Evolutionary conservation across 1,284 basidiomycete species (phyloP).

Genomic region (Mycosarcoma maydis): DNA sequence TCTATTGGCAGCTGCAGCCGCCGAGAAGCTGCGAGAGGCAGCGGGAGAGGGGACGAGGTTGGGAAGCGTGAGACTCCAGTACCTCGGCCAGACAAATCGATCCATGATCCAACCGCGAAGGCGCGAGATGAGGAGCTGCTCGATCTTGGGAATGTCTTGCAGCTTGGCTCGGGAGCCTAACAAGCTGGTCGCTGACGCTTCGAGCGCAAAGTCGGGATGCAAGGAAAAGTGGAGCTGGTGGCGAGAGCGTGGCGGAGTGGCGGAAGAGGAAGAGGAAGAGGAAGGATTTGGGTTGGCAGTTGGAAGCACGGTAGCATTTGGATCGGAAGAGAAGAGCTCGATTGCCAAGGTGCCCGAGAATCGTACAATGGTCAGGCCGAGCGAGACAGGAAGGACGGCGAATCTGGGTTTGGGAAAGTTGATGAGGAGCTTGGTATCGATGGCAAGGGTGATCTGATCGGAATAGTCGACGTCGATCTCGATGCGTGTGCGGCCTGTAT

Average conservation of each 20-base stretch:
- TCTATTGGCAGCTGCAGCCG: too few species aligned
- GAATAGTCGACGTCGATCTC: conserved; percentile 72
- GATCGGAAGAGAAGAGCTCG: conserved; percentile 29
- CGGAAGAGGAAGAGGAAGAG: conserved; percentile 65
- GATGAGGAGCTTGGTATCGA: conserved; percentile 72
- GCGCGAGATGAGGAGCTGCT: conserved; percentile 71
- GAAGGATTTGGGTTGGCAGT: conserved; percentile 29
- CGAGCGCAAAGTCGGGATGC: conserved; percentile 72
- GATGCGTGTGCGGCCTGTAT: conserved; percentile 70
- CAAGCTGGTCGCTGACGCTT: conserved; percentile 71
- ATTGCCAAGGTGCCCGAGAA: conserved; percentile 70
- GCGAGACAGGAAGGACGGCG: conserved; percentile 71
- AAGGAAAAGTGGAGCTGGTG: conserved; percentile 70
- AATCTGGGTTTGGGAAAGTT: conserved; percentile 72
- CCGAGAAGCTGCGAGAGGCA: too few species aligned
- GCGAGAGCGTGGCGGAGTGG: conserved; percentile 53
- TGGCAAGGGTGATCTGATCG: conserved; percentile 70
- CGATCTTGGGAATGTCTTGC: conserved; percentile 73
- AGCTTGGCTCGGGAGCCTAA: conserved; percentile 72
- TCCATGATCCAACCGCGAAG: conserved; percentile 70
- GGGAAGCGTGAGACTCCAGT: conserved; percentile 69
- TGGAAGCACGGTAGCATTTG: conserved; percentile 25
- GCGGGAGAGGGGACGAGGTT: conserved; percentile 45
- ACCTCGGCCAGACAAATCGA: conserved; percentile 70
- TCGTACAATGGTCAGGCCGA: conserved; percentile 71